Percentiles rank a stretch among this genome's conserved stretches.
Conservation (phyloP, 1,139 yeast genomes). For the Hemisphaericaspora xylofermentans region DNA sequence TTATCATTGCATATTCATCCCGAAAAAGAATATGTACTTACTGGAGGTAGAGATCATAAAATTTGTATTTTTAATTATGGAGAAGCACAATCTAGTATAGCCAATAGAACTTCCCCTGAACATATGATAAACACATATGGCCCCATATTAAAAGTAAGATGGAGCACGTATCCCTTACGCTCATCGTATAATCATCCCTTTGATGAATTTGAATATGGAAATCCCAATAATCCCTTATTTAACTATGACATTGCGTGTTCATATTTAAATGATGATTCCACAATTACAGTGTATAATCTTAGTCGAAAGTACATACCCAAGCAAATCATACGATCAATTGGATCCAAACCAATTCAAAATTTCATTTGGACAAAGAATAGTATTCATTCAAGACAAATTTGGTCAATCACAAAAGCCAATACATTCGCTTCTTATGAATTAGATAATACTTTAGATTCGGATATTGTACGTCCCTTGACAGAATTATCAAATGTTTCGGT, state of each 20-base stretch:
- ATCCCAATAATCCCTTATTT: slow-evolving; percentile 22
- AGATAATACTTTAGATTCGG: slow-evolving; percentile 23
- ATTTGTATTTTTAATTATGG: slow-evolving; percentile 74
- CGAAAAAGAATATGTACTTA: slow-evolving; percentile 71
- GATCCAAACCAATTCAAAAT: slow-evolving; percentile 43
- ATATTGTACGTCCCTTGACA: slow-evolving; percentile 52
- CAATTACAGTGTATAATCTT: slow-evolving; percentile 71
- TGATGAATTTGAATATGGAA: slow-evolving; percentile 13
- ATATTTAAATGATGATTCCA: slow-evolving; percentile 74
- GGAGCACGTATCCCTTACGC: slow-evolving; percentile 47
- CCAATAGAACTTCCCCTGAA: slow-evolving; percentile 54
- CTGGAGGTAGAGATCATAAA: slow-evolving; percentile 91
- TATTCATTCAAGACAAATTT: slow-evolving; percentile 26
- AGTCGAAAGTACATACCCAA: slow-evolving; percentile 74
- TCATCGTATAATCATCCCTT: slow-evolving; percentile 21
- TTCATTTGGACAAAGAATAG: slow-evolving; percentile 43
- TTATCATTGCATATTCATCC: slow-evolving; percentile 89
- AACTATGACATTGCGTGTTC: slow-evolving; percentile 74
- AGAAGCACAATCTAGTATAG: slow-evolving; percentile 18
- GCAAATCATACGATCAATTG: slow-evolving; percentile 53
- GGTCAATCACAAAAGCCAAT: slow-evolving; percentile 50
- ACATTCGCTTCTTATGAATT: slow-evolving; percentile 56
- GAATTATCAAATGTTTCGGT: slow-evolving; percentile 52
- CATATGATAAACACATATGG: slow-evolving; percentile 74
- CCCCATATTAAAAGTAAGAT: slow-evolving; percentile 69